phyloP scores from a whole-genome alignment of 345 rosid genomes.

The Lumnitzera racemosa region DNA sequence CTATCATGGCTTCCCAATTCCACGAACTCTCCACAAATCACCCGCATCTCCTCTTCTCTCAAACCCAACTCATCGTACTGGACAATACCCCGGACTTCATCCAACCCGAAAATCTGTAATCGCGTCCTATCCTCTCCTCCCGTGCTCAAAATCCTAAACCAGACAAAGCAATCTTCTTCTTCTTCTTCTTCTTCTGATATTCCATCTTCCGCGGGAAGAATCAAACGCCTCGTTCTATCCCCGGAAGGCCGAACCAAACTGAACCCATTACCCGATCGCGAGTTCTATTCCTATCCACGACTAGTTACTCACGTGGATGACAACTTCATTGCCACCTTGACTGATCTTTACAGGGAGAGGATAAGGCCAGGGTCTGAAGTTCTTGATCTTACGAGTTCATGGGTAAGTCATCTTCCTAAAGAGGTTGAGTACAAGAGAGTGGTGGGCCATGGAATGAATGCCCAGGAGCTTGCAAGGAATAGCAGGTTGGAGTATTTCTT shows the following conservation, averaged over 20 bases:
- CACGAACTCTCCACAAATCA: too few species aligned
- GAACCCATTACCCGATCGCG: constrained; percentile 43
- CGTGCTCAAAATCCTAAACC: constrained; percentile 7
- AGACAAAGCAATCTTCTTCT: constrained; percentile 20
- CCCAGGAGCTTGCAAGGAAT: constrained; percentile 84
- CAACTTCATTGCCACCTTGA: constrained; percentile 57
- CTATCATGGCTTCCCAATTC: too few species aligned
- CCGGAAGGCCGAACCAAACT: constrained; percentile 64
- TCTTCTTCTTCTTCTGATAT: constrained; percentile 22
- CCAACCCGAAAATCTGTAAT: too few species aligned
- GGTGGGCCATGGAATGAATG: constrained; percentile 89
- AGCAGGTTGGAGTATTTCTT: constrained; percentile 52
- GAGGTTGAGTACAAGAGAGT: constrained; percentile 60
- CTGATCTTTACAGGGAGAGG: constrained; percentile 52
- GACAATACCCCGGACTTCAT: too few species aligned
- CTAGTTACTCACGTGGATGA: constrained; percentile 85
- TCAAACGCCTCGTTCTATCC: constrained; percentile 61
- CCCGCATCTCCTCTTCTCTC: too few species aligned
- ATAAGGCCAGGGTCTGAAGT: constrained; percentile 58
- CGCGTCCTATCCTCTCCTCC: too few species aligned
- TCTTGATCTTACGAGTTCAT: constrained; percentile 88
- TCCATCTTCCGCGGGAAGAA: constrained; percentile 42
- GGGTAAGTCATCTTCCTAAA: constrained; percentile 80
- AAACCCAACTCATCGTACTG: too few species aligned
- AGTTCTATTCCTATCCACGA: constrained; percentile 70